Evolutionary conservation across 139 green algal species (phyloP), one percentile per base, ranked within the genome.

Genomic region (Penium margaritaceum): DNA sequence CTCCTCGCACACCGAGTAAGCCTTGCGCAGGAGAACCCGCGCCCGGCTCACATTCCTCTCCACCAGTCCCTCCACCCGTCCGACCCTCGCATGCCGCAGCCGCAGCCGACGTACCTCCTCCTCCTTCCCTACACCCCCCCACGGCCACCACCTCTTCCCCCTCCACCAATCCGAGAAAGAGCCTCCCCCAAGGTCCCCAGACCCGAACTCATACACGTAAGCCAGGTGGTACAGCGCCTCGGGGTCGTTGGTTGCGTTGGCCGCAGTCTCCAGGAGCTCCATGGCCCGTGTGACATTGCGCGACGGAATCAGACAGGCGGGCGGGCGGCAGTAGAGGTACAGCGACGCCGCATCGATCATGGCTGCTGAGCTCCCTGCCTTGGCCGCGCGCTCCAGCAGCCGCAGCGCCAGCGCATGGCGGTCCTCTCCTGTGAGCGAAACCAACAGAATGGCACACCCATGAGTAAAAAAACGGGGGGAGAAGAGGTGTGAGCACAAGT

Each of bases 191-290:
- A n/a, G n/a, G n/a, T n/a, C n/a, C n/a, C n/a, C n/a, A n/a, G n/a
- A n/a, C n/a, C n/a, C n/a, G n/a, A n/a, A n/a, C n/a, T n/a, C n/a
- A 60, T 60, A 24, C n/a, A 60, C n/a, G 47, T 60, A 60, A 5
- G 47, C 47, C n/a, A 60, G 47, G 47, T 60, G 47, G 47, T 33
- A 60, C 9, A 60, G 47, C 0, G 47, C 47, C 47, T 60, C 47
- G 29, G 47, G 47, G 3, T 60, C 47, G 47, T 60, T n/a, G 5
- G n/a, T n/a, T n/a, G 30, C 3, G 47, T 60, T 24, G 17, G 47
- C 47, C 30, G 47, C 47, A 7, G n/a, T n/a, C 47, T n/a, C n/a
- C n/a, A n/a, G n/a, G n/a, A n/a, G n/a, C n/a, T n/a, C n/a, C n/a
- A n/a, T 33, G 47, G 9, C 12, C 19, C 0, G 21, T 3, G 14